Conservation (phyloP, 2,329 filamentous ascomycete genomes). For the Tolypocladium ophioglossoides region DNA sequence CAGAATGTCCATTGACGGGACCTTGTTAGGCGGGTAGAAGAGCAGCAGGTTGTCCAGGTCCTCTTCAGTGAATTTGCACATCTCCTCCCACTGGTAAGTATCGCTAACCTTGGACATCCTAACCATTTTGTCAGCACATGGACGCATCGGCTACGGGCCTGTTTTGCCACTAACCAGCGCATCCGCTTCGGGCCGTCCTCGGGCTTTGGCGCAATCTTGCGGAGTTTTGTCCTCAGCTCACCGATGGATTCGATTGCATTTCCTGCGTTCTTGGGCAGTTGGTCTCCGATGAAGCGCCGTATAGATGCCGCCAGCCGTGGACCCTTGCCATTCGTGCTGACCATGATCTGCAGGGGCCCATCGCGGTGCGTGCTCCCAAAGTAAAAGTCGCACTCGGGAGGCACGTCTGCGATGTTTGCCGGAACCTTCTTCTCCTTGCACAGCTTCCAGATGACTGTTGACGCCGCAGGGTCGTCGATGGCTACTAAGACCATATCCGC, state of each 20-base stretch:
- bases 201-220: slow-evolving; percentile 60
- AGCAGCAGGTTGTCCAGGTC: slow-evolving; percentile 76
- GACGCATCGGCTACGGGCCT: not conserved
- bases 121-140: not conserved
- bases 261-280: slow-evolving; percentile 69
- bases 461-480: slow-evolving; percentile 88
- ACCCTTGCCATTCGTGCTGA: slow-evolving; percentile 95
- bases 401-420: slow-evolving; percentile 95
- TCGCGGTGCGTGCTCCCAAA: slow-evolving; percentile 94
- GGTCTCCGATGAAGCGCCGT: slow-evolving; percentile 66
- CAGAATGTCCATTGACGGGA: slow-evolving; percentile 45
- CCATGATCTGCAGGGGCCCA: slow-evolving; percentile 94
- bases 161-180: slow-evolving; percentile 55
- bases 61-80: slow-evolving; percentile 70
- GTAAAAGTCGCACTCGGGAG: slow-evolving; percentile 95
- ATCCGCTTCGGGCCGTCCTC: slow-evolving; percentile 80
- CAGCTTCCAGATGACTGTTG: slow-evolving; percentile 80
- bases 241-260: slow-evolving; percentile 81
- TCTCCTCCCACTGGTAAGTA: slow-evolving; percentile 71
- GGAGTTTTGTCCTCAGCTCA: slow-evolving; percentile 64
- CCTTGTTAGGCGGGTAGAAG: slow-evolving; percentile 54
- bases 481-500: slow-evolving; percentile 85
- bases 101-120: slow-evolving; percentile 94
- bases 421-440: slow-evolving; percentile 78
- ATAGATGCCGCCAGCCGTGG: slow-evolving; percentile 84